Base-by-base conservation (phyloP, 208 protist species). In the Crithidia brevicula region DNA sequence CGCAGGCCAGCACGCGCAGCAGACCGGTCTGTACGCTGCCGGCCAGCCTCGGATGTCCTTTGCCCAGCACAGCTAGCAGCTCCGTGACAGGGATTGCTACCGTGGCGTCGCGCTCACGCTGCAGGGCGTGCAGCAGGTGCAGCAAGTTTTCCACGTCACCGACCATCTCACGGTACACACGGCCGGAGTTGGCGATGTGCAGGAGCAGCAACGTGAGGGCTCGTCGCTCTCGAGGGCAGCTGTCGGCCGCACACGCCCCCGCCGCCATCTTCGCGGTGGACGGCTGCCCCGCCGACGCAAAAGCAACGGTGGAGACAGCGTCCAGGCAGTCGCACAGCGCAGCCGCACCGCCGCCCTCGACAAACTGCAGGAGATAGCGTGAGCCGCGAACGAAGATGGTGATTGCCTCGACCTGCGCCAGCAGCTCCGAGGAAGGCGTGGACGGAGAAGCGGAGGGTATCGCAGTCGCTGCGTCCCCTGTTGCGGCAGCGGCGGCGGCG, bases 111-210 rank as follows among this genome's bases (percentile, higher is more conserved):
- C 58, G 64, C 72, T 97, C 92, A 3, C 64, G 67, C 62, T 84
- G 82, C 71, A 77, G 43, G 71, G 62, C 36, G 45, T 25, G 45
- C 13, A 97, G 42, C 4, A 97, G 52, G n/a, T 82, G 57, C 11
- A 81, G 25, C 30, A 93, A 51, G 40, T 85, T 85, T 22, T 84
- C 77, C 53, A 79, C 79, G 38, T 94, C 88, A 47, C 85, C 89
- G 16, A 97, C 76, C 88, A 97, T 91, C 74, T 97, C 92, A 6
- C 92, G 80, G 60, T 95, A 97, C 20, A 95, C 88, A 6, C 92
- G 81, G 27, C 92, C 92, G 6, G 85, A 81, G 69, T 97, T 95
- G 28, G 80, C 82, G 30, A 94, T 80, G 72, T 88, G 87, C 45
- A 95, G 56, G 22, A 97, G 77, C 54, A 97, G 74, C 42, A 86